phyloP scores from a whole-genome alignment of 192 early-diverging fungal genomes.

The Nowakowskiella sp. region DNA sequence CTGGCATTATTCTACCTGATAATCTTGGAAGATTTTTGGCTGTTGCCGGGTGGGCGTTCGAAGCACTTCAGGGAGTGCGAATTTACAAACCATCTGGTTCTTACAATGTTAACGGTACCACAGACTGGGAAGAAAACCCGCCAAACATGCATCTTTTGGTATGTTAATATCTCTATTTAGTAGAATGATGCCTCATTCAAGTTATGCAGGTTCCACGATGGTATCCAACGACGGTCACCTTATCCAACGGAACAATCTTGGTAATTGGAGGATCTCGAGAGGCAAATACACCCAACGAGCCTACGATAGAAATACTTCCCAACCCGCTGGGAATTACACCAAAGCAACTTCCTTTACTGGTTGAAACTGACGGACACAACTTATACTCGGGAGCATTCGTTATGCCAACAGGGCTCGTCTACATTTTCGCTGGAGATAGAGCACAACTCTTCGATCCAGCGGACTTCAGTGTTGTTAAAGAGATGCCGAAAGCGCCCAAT shows the following conservation, averaged over 20 bases:
- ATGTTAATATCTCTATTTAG: too few species aligned
- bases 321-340: neutral
- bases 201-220: constrained; percentile 1
- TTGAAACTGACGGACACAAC: neutral
- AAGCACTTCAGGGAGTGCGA: neutral
- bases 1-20: neutral
- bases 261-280: neutral
- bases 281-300: neutral
- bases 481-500: neutral
- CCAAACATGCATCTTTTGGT: neutral
- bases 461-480: neutral
- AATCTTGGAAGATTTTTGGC: neutral
- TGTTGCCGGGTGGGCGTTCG: neutral
- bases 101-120: neutral
- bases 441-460: neutral
- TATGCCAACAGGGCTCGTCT: neutral
- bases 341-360: neutral
- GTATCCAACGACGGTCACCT: neutral
- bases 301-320: neutral
- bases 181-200: too few species aligned
- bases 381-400: neutral
- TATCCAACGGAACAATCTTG: neutral
- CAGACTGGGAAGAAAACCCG: neutral
- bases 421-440: neutral
- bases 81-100: neutral